Conservation (phyloP, 164 flowering plant species). For the Stephania yunnanensis region DNA sequence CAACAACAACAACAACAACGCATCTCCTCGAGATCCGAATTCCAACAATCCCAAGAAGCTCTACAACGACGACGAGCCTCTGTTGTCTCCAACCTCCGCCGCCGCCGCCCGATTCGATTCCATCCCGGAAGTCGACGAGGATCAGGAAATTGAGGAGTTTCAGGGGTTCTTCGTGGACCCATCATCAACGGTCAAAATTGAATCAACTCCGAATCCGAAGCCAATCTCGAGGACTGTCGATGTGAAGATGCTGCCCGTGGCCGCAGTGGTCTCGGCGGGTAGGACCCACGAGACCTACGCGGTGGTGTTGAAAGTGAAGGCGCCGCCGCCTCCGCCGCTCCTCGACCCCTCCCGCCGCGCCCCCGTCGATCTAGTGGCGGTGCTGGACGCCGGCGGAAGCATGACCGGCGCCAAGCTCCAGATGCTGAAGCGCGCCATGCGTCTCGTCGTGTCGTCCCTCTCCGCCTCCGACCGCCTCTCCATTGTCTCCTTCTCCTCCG, state of each 20-base stretch:
- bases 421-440: conserved; percentile 61
- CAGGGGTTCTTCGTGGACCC: conserved; percentile 69
- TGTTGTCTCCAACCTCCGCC: conserved; percentile 38
- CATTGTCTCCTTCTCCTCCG: conserved; percentile 59
- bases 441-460: conserved; percentile 55
- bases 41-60: conserved; percentile 14
- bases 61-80: conserved; percentile 84
- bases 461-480: conserved; percentile 70
- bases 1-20: neutral
- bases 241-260: conserved; percentile 46
- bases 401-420: conserved; percentile 43
- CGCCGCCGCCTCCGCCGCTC: conserved; percentile 35
- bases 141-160: conserved; percentile 52
- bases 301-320: conserved; percentile 65
- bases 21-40: conserved; percentile 1
- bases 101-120: conserved; percentile 38
- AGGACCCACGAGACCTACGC: conserved; percentile 56
- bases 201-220: conserved; percentile 4
- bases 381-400: conserved; percentile 58
- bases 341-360: conserved; percentile 40
- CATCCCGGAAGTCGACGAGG: conserved; percentile 65
- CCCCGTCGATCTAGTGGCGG: conserved; percentile 76
- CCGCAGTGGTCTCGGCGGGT: conserved; percentile 52
- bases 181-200: conserved; percentile 9
- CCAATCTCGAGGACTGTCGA: conserved; percentile 29